Percentiles rank a stretch among this genome's conserved stretches.
Evolutionary conservation across 1,284 basidiomycete genomes (phyloP).

Genomic region (Ganoderma sinense): DNA sequence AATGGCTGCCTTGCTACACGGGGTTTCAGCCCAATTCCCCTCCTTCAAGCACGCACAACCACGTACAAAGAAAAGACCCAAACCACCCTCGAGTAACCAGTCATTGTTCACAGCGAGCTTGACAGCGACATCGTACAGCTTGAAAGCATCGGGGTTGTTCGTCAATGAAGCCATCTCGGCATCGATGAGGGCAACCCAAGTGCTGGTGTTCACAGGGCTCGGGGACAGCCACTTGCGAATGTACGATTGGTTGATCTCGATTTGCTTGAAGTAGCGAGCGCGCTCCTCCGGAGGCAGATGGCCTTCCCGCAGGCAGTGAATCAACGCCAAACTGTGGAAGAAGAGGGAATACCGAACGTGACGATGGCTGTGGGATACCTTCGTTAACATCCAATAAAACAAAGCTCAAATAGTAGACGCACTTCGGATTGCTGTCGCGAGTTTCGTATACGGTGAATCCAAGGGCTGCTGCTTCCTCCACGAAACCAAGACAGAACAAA

Average conservation of each 20-base stretch:
- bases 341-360: slow-evolving; percentile 72
- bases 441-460: slow-evolving; percentile 68
- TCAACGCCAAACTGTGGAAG: slow-evolving; percentile 71
- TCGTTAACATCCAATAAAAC: slow-evolving; percentile 3
- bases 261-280: slow-evolving; percentile 58
- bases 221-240: slow-evolving; percentile 73
- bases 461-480: slow-evolving; percentile 62
- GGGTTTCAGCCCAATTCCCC: slow-evolving; percentile 11
- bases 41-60: not conserved
- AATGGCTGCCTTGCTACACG: slow-evolving; percentile 71
- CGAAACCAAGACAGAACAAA: slow-evolving; percentile 65
- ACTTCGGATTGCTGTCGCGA: slow-evolving; percentile 69
- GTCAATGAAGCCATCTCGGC: slow-evolving; percentile 68
- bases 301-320: slow-evolving; percentile 60
- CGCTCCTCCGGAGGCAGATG: slow-evolving; percentile 46
- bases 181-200: slow-evolving; percentile 74
- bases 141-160: slow-evolving; percentile 64
- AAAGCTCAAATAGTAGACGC: slow-evolving; percentile 25
- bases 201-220: slow-evolving; percentile 69
- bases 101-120: slow-evolving; percentile 72
- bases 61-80: slow-evolving; percentile 67
- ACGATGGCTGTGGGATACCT: slow-evolving; percentile 54
- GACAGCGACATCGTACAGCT: slow-evolving; percentile 71
- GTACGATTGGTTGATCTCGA: slow-evolving; percentile 64
- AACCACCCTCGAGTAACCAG: slow-evolving; percentile 75